Evolutionary conservation across 805 yeast species (phyloP).

Genomic region (Candida piceae): DNA sequence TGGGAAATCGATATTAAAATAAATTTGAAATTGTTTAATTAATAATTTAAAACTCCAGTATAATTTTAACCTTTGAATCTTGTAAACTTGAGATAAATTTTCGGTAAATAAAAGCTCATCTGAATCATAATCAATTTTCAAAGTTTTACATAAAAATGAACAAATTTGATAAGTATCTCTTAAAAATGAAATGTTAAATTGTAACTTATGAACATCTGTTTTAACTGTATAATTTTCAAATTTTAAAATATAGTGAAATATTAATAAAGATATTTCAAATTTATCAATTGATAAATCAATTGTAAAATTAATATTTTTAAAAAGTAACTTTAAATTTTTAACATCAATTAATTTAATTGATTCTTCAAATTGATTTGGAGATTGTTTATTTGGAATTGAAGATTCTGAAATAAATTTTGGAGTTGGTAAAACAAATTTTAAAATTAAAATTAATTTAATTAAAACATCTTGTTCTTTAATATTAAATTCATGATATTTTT

Average conservation of each 20-base stretch:
- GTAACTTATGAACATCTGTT: conserved; percentile 31
- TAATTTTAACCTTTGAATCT: conserved; percentile 33
- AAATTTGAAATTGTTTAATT: conserved; percentile 24
- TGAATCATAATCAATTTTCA: conserved; percentile 36
- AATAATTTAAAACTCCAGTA: conserved; percentile 41
- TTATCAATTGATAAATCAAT: conserved; percentile 42
- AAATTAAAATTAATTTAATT: conserved; percentile 47
- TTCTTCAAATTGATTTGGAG: conserved; percentile 28
- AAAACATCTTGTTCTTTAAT: conserved; percentile 33
- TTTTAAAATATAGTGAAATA: conserved; percentile 44
- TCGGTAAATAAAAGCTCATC: conserved; percentile 6
- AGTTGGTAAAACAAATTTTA: conserved; percentile 43
- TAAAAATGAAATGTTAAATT: conserved; percentile 25
- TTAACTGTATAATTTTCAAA: conserved; percentile 27
- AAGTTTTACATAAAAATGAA: conserved; percentile 34
- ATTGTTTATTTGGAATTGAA: conserved; percentile 24
- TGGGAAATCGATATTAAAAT: conserved; percentile 19
- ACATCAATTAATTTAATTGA: conserved; percentile 29
- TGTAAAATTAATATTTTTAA: conserved; percentile 40
- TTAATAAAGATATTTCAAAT: conserved; percentile 45
- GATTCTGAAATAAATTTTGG: conserved; percentile 24
- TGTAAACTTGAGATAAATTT: conserved; percentile 16
- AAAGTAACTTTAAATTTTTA: conserved; percentile 38
- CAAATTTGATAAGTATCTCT: conserved; percentile 43
- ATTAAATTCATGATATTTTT: conserved; percentile 29